These are phyloP conservation scores for Asterophora lycoperdoides DNA, from an alignment of 768 basidiomycete species.

Conservation along the genomic window DNA sequence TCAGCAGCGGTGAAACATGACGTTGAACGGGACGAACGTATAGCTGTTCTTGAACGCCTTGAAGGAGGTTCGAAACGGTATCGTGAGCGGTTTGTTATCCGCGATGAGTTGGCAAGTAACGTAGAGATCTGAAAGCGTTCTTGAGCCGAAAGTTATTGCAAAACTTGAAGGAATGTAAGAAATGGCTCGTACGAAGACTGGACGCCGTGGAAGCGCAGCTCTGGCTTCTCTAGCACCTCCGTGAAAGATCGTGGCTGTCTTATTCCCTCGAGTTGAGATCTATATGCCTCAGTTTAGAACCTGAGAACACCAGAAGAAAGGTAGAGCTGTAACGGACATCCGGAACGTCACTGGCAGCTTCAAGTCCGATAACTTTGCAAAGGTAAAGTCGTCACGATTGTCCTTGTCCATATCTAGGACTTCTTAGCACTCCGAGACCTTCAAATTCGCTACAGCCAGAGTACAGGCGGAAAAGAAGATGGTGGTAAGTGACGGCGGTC, in stretches of 20 bases:
- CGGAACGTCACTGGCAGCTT: conserved; percentile 85
- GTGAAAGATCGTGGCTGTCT: conserved; percentile 69
- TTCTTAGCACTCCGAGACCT: too few species aligned
- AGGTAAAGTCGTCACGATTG: conserved; percentile 84
- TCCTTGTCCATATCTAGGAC: conserved; percentile 43
- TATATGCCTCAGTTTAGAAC: conserved; percentile 22
- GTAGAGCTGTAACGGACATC: conserved; percentile 45
- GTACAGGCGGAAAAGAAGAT: too few species aligned
- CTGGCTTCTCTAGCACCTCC: conserved; percentile 79
- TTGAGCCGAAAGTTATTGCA: conserved; percentile 37
- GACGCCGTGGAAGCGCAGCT: conserved; percentile 77
- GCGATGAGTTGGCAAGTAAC: conserved; percentile 89
- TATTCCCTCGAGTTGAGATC: conserved; percentile 83
- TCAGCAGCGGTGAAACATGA: background rate
- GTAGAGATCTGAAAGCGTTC: conserved; percentile 87
- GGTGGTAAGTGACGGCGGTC: too few species aligned
- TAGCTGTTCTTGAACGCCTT: conserved; percentile 86
- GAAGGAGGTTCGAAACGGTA: conserved; percentile 88
- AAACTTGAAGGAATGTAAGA: conserved; percentile 13
- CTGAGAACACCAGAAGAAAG: background rate
- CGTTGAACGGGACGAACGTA: conserved; percentile 43
- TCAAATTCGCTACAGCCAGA: too few species aligned
- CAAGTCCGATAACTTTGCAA: conserved; percentile 85
- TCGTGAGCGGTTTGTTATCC: conserved; percentile 89
- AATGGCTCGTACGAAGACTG: conserved; percentile 61